Evolutionary conservation across 2,329 filamentous ascomycete genomes (phyloP).

Genomic region (Fusarium sp.): DNA sequence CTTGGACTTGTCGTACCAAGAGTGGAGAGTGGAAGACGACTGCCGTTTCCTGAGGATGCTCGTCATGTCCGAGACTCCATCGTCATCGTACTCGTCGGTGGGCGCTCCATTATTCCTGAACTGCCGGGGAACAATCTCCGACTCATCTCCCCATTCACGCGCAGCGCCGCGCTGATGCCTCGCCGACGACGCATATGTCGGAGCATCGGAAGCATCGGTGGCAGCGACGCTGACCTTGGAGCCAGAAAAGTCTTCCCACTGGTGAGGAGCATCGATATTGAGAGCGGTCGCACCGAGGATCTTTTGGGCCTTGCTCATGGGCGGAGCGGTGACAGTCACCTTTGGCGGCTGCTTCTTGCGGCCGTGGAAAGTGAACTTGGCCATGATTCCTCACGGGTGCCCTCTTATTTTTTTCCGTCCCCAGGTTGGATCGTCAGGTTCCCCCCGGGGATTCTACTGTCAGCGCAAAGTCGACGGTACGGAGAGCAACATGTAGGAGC

Average conservation of each 20-base stretch:
- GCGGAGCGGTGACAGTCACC: constrained; percentile 41
- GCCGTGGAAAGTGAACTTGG: constrained; percentile 42
- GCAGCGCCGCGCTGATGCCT: constrained; percentile 20
- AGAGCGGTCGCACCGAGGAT: constrained; percentile 41
- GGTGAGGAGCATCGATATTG: constrained; percentile 36
- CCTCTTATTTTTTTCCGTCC: constrained; percentile 14
- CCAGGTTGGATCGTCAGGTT: constrained; percentile 17
- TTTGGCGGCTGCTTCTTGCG: constrained; percentile 44
- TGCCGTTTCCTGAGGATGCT: constrained; percentile 57
- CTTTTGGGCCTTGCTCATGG: constrained; percentile 43
- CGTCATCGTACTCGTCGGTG: constrained; percentile 39
- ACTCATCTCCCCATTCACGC: constrained; percentile 42
- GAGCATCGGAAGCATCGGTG: constrained; percentile 19
- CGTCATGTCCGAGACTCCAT: constrained; percentile 53
- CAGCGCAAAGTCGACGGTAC: constrained; percentile 28
- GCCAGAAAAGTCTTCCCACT: constrained; percentile 35
- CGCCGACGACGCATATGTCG: constrained; percentile 20
- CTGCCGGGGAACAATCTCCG: constrained; percentile 40
- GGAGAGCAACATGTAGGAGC: constrained; percentile 36
- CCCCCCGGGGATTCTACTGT: constrained; percentile 37
- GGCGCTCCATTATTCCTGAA: constrained; percentile 27
- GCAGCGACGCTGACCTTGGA: constrained; percentile 35
- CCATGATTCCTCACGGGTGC: constrained; percentile 33
- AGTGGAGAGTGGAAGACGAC: constrained; percentile 66
- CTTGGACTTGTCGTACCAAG: constrained; percentile 67